Evolutionary conservation across 1,284 basidiomycete genomes (phyloP).

Genomic region (Kalmanozyma brasiliensis): DNA sequence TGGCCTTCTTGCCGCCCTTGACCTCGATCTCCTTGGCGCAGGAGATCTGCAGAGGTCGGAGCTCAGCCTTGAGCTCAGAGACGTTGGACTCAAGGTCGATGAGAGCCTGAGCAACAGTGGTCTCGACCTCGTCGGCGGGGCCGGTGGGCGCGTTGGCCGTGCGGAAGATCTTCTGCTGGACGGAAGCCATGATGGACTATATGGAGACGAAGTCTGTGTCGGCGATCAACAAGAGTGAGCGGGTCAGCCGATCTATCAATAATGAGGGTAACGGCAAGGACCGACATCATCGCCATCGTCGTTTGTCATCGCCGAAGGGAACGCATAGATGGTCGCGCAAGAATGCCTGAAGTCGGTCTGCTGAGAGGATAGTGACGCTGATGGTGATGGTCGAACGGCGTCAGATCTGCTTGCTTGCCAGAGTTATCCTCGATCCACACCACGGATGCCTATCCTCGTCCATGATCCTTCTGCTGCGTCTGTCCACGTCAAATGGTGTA

Average conservation of each 20-base stretch:
- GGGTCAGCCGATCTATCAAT: conserved; percentile 15
- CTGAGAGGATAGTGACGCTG: no score
- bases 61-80: conserved; percentile 94
- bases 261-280: no score
- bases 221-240: background rate
- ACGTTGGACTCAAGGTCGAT: conserved; percentile 98
- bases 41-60: conserved; percentile 94
- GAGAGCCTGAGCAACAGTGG: conserved; percentile 91
- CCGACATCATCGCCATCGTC: conserved; percentile 13
- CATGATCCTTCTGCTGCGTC: no score
- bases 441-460: no score
- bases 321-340: no score
- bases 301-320: background rate
- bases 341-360: no score
- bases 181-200: conserved; percentile 63
- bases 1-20: conserved; percentile 95
- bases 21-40: conserved; percentile 99
- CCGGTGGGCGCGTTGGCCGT: conserved; percentile 91
- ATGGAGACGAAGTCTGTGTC: conserved; percentile 35
- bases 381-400: no score
- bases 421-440: no score
- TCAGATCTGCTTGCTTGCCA: no score
- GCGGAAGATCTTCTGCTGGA: conserved; percentile 83
- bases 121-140: conserved; percentile 91
- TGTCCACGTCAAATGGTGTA: no score